These are phyloP conservation scores for Plasmodium reichenowi DNA, from an alignment of 169 alveolate species.

Conservation along the genomic window DNA sequence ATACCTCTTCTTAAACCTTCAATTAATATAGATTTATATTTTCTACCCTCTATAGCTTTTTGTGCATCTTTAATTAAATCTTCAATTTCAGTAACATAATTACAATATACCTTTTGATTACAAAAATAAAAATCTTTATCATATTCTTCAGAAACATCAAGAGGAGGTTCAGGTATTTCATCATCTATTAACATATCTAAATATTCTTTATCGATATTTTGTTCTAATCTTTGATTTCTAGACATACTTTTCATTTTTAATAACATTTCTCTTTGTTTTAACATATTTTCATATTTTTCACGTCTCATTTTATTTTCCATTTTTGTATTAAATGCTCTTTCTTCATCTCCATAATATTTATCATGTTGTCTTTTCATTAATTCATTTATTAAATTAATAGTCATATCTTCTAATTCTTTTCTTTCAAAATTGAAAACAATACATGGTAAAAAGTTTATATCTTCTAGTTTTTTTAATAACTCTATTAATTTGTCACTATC, in stretches of 20 bases:
- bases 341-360: slow-evolving; percentile 91
- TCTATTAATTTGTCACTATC: slow-evolving; percentile 81
- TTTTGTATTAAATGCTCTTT: slow-evolving; percentile 85
- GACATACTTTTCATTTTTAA: slow-evolving; percentile 85
- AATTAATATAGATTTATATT: slow-evolving; percentile 78
- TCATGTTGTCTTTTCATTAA: slow-evolving; percentile 88
- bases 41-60: slow-evolving; percentile 82
- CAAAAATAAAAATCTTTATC: slow-evolving; percentile 90
- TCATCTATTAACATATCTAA: slow-evolving; percentile 83
- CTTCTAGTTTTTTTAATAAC: slow-evolving; percentile 86
- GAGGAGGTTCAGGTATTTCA: slow-evolving; percentile 88
- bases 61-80: slow-evolving; percentile 84
- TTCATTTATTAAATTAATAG: slow-evolving; percentile 81
- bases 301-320: slow-evolving; percentile 86
- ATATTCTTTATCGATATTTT: slow-evolving; percentile 85
- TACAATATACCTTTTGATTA: slow-evolving; percentile 81
- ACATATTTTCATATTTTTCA: slow-evolving; percentile 86
- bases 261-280: slow-evolving; percentile 87
- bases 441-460: slow-evolving; percentile 89
- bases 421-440: slow-evolving; percentile 91
- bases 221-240: slow-evolving; percentile 90
- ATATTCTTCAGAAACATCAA: slow-evolving; percentile 90
- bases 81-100: slow-evolving; percentile 85
- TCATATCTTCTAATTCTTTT: slow-evolving; percentile 86
- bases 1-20: slow-evolving; percentile 92